These are phyloP conservation scores for Fusarium sororula DNA, from an alignment of 2,329 filamentous ascomycete species.

Conservation along the genomic window DNA sequence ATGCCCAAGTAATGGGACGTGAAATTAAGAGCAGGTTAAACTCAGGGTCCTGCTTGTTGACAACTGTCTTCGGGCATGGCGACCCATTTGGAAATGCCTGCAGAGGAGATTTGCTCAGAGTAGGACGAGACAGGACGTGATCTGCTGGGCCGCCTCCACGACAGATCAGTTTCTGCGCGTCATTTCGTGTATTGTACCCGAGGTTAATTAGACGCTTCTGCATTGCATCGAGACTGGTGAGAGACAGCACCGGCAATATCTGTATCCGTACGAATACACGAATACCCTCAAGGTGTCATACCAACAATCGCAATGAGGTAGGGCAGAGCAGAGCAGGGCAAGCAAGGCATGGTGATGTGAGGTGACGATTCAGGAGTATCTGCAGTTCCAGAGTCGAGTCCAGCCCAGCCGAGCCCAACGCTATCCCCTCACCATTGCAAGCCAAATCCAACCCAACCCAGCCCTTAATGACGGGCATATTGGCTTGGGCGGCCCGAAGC, in stretches of 20 bases:
- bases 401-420: background rate
- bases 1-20: constrained; percentile 1
- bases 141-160: constrained; percentile 25
- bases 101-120: background rate
- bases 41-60: constrained; percentile 23
- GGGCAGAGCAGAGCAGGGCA: background rate
- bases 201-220: constrained; percentile 16
- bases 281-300: background rate
- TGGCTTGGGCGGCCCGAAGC: constrained; percentile 35
- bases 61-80: constrained; percentile 15
- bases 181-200: constrained; percentile 27
- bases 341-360: background rate
- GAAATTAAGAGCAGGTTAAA: constrained; percentile 29
- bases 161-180: constrained; percentile 26
- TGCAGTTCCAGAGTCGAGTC: constrained; percentile 9
- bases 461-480: constrained; percentile 24
- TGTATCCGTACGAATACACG: background rate
- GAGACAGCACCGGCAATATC: background rate
- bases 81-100: constrained; percentile 24
- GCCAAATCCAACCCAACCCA: constrained; percentile 5
- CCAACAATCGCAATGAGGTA: background rate
- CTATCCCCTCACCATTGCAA: constrained; percentile 12
- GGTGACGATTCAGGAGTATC: constrained; percentile 16
- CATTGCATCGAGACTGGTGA: constrained; percentile 3
- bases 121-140: constrained; percentile 16